Conservation (phyloP, 768 basidiomycete species). For the Tricholoma flavovirens region DNA sequence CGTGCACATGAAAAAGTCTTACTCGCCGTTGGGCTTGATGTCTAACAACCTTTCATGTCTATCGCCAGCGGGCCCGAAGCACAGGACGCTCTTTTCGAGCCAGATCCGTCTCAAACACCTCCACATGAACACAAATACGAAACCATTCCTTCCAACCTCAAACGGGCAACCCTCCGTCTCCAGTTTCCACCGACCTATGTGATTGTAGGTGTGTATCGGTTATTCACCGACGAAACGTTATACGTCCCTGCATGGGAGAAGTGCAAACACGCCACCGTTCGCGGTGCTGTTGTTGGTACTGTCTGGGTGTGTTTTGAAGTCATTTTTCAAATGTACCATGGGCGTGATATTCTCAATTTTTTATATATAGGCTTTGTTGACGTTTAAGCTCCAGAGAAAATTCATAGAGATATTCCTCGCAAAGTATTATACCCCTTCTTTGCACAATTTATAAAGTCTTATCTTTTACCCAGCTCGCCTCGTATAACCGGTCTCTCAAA, state of each 20-base stretch:
- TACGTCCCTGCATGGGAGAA: conserved; percentile 80
- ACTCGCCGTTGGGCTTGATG: neutral
- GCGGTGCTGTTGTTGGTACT: conserved; percentile 65
- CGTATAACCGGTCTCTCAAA: conserved; percentile 56
- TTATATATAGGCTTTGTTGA: conserved; percentile 47
- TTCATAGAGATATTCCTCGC: conserved; percentile 60
- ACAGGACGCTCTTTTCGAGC: conserved; percentile 26
- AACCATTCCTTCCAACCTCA: conserved; percentile 41
- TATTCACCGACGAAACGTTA: conserved; percentile 67
- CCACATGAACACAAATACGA: conserved; percentile 6
- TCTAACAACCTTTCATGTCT: neutral
- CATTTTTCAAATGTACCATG: neutral
- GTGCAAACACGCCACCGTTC: conserved; percentile 67
- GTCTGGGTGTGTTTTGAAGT: conserved; percentile 51
- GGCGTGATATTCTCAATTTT: neutral
- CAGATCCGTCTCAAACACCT: neutral
- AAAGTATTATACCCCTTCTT: conserved; percentile 38
- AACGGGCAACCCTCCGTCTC: conserved; percentile 54
- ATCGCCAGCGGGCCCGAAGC: conserved; percentile 21
- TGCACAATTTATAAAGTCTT: neutral
- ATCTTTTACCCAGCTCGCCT: conserved; percentile 44
- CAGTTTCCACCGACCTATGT: conserved; percentile 80
- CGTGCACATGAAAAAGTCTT: neutral
- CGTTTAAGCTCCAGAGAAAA: conserved; percentile 66
- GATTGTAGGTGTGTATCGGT: conserved; percentile 77